Evolutionary conservation across 2,329 filamentous ascomycete species (phyloP).

Genomic region (Trichoderma simmonsii): DNA sequence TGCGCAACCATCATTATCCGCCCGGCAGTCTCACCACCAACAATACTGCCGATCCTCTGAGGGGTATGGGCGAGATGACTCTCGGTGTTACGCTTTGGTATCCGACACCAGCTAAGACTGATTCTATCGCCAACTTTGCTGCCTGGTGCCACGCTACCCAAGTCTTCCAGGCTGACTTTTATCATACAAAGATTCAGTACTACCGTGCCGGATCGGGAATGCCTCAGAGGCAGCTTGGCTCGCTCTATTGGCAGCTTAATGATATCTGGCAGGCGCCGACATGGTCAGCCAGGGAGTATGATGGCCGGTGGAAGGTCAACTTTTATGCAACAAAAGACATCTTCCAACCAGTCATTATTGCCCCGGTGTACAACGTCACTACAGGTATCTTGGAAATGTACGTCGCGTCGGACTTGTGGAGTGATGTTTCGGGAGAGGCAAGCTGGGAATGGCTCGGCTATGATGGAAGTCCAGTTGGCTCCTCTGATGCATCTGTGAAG

Average conservation of each 20-base stretch:
- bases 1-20: slow-evolving; percentile 1
- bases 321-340: slow-evolving; percentile 8
- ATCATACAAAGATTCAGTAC: slow-evolving; percentile 7
- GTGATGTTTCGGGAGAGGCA: not conserved
- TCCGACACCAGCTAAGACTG: not conserved
- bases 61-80: slow-evolving; percentile 4
- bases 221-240: slow-evolving; percentile 1
- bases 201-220: not conserved
- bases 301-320: slow-evolving; percentile 6
- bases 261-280: slow-evolving; percentile 10
- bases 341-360: slow-evolving; percentile 4
- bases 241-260: slow-evolving; percentile 8
- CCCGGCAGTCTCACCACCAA: not conserved
- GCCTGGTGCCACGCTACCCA: slow-evolving; percentile 9
- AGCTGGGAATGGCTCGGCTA: slow-evolving; percentile 9
- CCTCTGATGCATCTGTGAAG: not conserved
- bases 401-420: not conserved
- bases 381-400: not conserved
- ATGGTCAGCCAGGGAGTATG: slow-evolving; percentile 2
- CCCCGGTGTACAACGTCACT: not conserved
- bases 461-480: slow-evolving; percentile 1
- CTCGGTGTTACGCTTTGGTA: not conserved
- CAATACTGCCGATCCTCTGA: not conserved
- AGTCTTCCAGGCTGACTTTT: not conserved
- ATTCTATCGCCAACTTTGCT: not conserved